Percentiles rank a stretch among this genome's conserved stretches.
phyloP scores from a whole-genome alignment of 2,329 filamentous ascomycete species.

The Hymenoscyphus fructigenus region DNA sequence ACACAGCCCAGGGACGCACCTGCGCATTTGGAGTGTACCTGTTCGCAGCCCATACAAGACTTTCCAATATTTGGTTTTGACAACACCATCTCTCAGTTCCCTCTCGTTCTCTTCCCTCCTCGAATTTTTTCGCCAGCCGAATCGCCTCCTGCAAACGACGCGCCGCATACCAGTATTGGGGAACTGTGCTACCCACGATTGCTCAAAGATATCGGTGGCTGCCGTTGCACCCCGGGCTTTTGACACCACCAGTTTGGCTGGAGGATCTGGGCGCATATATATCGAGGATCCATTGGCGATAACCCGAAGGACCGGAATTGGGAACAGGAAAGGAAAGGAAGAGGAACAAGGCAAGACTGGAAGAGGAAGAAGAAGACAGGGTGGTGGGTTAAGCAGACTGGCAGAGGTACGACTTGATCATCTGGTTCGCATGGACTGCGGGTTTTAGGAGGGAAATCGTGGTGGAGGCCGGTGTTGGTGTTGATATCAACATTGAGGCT shows the following conservation, averaged over 20 bases:
- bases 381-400: background rate
- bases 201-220: background rate
- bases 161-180: background rate
- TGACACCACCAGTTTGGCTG: background rate
- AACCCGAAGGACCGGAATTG: background rate
- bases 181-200: slow-evolving; percentile 1
- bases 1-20: background rate
- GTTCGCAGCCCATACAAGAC: background rate
- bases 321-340: background rate
- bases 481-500: slow-evolving; percentile 1
- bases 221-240: background rate
- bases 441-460: background rate
- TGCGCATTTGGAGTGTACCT: background rate
- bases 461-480: background rate
- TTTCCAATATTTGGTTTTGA: slow-evolving; percentile 3
- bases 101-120: background rate
- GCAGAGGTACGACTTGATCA: background rate
- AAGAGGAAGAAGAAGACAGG: background rate
- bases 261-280: background rate
- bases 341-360: background rate
- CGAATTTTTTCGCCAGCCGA: background rate
- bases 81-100: background rate
- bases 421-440: background rate
- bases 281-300: background rate
- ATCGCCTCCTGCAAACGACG: background rate